Evolutionary conservation across 2,329 filamentous ascomycete species (phyloP).

Genomic region (Fusarium concolor): DNA sequence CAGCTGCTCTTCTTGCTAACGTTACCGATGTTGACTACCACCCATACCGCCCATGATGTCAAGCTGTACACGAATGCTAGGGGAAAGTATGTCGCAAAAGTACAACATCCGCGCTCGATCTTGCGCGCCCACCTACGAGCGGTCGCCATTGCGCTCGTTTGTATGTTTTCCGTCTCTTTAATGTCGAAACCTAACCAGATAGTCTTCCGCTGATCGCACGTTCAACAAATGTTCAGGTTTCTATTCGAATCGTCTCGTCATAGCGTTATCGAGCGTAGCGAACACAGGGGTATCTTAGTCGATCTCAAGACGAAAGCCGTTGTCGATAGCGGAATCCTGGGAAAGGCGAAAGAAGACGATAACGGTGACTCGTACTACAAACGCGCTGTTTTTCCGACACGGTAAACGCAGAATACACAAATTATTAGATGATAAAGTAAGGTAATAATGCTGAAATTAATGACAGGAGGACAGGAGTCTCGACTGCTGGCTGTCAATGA

Average conservation of each 20-base stretch:
- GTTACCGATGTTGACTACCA: constrained; percentile 79
- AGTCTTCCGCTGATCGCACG: constrained; percentile 5
- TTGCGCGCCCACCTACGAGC: constrained; percentile 73
- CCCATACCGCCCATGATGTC: constrained; percentile 95
- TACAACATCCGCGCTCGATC: constrained; percentile 86
- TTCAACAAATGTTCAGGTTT: not conserved
- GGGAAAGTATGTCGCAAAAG: constrained; percentile 83
- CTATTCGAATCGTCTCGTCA: constrained; percentile 19
- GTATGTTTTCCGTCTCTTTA: not conserved
- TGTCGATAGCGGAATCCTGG: constrained; percentile 5
- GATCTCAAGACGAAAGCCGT: constrained; percentile 20
- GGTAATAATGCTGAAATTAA: constrained; percentile 28
- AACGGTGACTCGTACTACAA: not conserved
- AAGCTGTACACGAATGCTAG: constrained; percentile 88
- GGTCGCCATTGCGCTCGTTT: constrained; percentile 53
- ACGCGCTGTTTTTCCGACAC: not conserved
- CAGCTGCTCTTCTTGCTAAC: constrained; percentile 63
- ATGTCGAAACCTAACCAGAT: not conserved
- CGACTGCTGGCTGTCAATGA: not conserved
- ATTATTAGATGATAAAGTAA: constrained; percentile 10
- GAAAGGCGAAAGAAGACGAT: not conserved
- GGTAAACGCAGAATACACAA: constrained; percentile 2
- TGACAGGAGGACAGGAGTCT: not conserved
- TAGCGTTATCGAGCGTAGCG: constrained; percentile 27
- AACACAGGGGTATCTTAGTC: constrained; percentile 24